These are phyloP conservation scores for Neonectria magnoliae DNA, from an alignment of 2,329 filamentous ascomycete genomes.

Conservation along the genomic window DNA sequence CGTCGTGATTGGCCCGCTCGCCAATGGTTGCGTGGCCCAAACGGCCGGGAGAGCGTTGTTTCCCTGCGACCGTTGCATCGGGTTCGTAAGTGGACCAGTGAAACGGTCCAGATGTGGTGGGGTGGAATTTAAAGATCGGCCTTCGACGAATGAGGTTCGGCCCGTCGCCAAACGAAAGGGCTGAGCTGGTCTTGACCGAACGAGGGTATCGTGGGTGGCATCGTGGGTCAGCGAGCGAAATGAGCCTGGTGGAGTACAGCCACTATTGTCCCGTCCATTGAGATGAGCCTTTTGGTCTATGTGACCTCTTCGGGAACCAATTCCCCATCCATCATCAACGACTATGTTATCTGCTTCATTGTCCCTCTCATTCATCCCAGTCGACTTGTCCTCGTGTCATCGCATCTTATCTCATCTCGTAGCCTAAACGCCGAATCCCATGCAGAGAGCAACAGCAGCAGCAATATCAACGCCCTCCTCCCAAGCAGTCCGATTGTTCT, in stretches of 20 bases:
- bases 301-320: neutral
- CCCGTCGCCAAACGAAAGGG: neutral
- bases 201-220: neutral
- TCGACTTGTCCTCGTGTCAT: conserved; percentile 7
- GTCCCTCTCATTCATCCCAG: neutral
- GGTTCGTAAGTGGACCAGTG: neutral
- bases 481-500: neutral
- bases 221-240: neutral
- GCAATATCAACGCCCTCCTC: conserved; percentile 8
- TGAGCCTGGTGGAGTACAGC: neutral
- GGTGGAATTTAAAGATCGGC: too few relatives aligned
- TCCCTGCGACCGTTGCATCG: neutral
- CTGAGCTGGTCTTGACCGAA: neutral
- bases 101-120: neutral
- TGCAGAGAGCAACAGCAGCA: conserved; percentile 15
- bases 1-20: conserved; percentile 27
- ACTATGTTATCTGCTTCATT: neutral
- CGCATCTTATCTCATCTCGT: neutral
- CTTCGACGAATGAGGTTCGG: neutral
- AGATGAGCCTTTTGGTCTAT: neutral
- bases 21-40: conserved; percentile 14
- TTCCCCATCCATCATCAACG: conserved; percentile 12
- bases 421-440: conserved; percentile 27
- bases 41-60: neutral
- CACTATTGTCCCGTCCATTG: too few relatives aligned